Base-by-base conservation (phyloP, 176 grass and related monocot species). In the Alloteropsis semialata region DNA sequence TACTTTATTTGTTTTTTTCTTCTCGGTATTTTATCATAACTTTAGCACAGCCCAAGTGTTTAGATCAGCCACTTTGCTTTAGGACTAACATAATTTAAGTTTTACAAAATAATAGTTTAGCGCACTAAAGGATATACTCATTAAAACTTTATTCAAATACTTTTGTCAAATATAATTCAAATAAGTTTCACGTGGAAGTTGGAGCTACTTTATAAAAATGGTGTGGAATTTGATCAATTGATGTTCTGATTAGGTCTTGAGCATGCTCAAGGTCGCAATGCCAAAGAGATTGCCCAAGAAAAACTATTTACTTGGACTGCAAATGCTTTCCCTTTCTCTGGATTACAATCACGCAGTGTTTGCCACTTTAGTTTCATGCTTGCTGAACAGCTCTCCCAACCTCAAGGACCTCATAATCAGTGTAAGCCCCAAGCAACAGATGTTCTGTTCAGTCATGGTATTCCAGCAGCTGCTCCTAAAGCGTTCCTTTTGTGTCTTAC, bases 321-420 rank as follows among this genome's bases (percentile, higher is more conserved):
- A 54, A 45, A 65, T 8, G 8, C 78, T 87, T 46, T 11, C 5
- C 32, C 77, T 87, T 74, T 7, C 13, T 53, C 39, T 80, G 56
- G 68, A 71, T 21, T 0, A 54, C 45, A 75, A 87, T 21, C 45
- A 73, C 17, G 5, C 42, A 63, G 38, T 32, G 21, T 32, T 87
- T 28, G 54, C 51, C 33, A 82, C 1, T 8, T 45, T 68, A 5
- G 16, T 87, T 57, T 87, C 78, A 65, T 87, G 78, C 51, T 50
- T 87, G 45, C 78, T 87, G 29, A 82, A 87, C 24, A 87, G 78
- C 58, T 82, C 78, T 44, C 78, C 85, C 5, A 80, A 87, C 50
- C 74, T 82, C 27, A 68, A 48, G 70, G 17, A 87, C 63, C 55
- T 82, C 33, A 57, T 2, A 76, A 76, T 87, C 54, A 1, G 13